Evolutionary conservation across 305 asterid species (phyloP).

Genomic region (Fraxinus dipetala): DNA sequence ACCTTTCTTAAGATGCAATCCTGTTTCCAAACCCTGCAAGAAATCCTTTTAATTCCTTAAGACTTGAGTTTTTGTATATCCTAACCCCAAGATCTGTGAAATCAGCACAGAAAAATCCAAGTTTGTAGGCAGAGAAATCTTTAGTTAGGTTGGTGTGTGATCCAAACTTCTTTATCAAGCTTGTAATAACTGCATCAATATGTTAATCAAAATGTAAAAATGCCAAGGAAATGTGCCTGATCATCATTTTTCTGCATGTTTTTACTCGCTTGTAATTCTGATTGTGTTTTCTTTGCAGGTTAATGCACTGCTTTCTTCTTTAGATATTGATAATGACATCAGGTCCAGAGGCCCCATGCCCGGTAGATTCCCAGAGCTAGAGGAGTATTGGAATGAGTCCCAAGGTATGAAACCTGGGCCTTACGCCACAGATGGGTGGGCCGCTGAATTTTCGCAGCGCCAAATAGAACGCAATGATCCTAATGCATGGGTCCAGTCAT

Average conservation of each 20-base stretch:
- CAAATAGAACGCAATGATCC: conserved; percentile 65
- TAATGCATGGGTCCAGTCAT: conserved; percentile 82
- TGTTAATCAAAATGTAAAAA: background rate
- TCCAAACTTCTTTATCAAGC: background rate
- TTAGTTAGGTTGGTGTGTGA: background rate
- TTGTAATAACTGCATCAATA: conserved; percentile 3
- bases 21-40: background rate
- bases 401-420: conserved; percentile 68
- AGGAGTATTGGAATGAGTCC: conserved; percentile 92
- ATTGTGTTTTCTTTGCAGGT: conserved; percentile 57
- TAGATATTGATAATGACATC: conserved; percentile 74
- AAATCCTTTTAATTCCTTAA: background rate
- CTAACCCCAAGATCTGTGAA: background rate
- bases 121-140: conserved; percentile 4
- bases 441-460: conserved; percentile 63
- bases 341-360: conserved; percentile 71
- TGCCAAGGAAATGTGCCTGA: conserved; percentile 1
- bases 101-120: background rate
- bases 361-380: conserved; percentile 78
- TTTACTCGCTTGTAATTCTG: conserved; percentile 12
- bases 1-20: conserved; percentile 5
- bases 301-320: conserved; percentile 77
- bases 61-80: background rate
- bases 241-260: conserved; percentile 12
- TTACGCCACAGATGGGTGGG: conserved; percentile 80